Evolutionary conservation across 2,329 filamentous ascomycete species (phyloP).

Genomic region (Cytospora chrysosperma): DNA sequence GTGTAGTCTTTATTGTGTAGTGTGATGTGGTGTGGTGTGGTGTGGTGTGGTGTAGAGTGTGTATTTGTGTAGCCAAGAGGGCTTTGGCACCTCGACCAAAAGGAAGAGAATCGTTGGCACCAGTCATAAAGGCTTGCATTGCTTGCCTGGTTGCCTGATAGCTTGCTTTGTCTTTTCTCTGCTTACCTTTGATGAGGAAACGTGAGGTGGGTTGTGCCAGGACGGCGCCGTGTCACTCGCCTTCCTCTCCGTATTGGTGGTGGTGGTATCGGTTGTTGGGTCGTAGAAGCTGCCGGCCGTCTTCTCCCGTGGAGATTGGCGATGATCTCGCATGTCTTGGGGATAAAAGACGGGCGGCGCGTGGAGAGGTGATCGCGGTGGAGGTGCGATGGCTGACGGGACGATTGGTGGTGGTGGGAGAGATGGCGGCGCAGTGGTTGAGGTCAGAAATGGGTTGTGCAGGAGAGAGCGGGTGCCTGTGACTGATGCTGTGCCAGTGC

Average conservation of each 20-base stretch:
- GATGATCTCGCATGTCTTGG: constrained; percentile 31
- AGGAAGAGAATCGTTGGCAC: constrained; percentile 9
- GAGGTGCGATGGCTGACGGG: constrained; percentile 26
- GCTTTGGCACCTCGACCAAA: constrained; percentile 11
- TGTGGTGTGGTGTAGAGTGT: too few relatives aligned
- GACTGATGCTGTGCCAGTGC: constrained; percentile 29
- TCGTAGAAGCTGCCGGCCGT: constrained; percentile 52
- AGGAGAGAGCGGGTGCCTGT: constrained; percentile 24
- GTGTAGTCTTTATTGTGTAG: too few relatives aligned
- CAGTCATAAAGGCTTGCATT: background rate
- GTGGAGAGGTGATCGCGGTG: constrained; percentile 44
- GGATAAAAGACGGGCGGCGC: constrained; percentile 44
- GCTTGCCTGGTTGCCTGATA: constrained; percentile 4
- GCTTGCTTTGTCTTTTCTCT: constrained; percentile 23
- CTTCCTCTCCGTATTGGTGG: constrained; percentile 46
- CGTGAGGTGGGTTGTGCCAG: constrained; percentile 46
- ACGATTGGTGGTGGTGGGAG: constrained; percentile 21
- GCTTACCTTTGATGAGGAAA: constrained; percentile 47
- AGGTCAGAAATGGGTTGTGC: constrained; percentile 26
- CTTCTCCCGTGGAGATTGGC: constrained; percentile 39
- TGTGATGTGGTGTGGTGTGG: too few relatives aligned
- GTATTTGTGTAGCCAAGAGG: background rate
- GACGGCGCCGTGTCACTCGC: constrained; percentile 46
- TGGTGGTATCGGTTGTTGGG: constrained; percentile 49
- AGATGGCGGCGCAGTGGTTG: constrained; percentile 17